These are phyloP conservation scores for Globisporangium cylindrosporum DNA, from an alignment of 352 stramenopile species.

Conservation along the genomic window DNA sequence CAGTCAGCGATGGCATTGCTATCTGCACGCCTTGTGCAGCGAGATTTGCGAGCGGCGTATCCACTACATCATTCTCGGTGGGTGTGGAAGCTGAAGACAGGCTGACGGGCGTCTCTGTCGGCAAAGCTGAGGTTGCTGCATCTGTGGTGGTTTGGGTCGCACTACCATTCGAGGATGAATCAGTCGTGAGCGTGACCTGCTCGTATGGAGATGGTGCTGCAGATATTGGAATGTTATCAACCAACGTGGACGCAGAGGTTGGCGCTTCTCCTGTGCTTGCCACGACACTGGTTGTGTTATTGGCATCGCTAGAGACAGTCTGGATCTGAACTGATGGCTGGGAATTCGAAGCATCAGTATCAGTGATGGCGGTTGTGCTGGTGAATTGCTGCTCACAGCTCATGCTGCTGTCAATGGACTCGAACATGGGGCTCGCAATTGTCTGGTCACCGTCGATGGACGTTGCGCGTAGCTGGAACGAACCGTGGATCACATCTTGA, in stretches of 20 bases:
- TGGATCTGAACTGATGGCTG: background rate
- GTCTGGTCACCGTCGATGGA: background rate
- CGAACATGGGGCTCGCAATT: background rate
- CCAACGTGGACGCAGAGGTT: background rate
- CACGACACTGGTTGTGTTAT: background rate
- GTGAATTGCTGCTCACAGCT: background rate
- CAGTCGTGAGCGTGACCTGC: background rate
- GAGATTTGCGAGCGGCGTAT: background rate
- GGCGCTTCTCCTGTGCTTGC: background rate
- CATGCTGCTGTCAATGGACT: constrained; percentile 1
- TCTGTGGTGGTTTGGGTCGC: background rate
- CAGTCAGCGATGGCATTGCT: background rate
- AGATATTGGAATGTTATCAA: background rate
- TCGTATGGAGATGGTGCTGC: background rate
- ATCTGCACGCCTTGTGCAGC: background rate
- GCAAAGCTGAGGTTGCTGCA: background rate
- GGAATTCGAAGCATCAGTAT: background rate
- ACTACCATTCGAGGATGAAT: background rate
- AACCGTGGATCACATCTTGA: background rate
- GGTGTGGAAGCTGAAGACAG: background rate
- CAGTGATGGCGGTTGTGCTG: background rate
- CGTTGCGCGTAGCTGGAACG: constrained; percentile 3
- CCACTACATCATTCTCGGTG: background rate
- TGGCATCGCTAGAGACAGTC: background rate
- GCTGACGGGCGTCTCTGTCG: background rate